Conservation (phyloP, 805 yeast genomes). For the Candida pini region DNA sequence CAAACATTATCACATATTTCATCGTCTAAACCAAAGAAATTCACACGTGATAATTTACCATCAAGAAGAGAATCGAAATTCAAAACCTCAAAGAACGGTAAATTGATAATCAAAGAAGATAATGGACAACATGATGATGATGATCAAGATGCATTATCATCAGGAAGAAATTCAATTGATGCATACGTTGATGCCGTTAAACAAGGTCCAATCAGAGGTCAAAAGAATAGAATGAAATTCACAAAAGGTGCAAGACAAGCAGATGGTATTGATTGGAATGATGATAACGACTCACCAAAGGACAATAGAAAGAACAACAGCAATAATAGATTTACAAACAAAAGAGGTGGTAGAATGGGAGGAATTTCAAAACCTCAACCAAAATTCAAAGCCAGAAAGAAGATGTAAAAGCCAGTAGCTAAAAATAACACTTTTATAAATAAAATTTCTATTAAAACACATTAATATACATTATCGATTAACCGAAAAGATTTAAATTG, state of each 20-base stretch:
- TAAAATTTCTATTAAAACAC: not conserved
- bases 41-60: constrained; percentile 36
- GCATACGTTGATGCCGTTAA: constrained; percentile 93
- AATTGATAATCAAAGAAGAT: constrained; percentile 56
- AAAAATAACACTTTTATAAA: not conserved
- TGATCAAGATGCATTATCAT: constrained; percentile 23
- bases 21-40: constrained; percentile 72
- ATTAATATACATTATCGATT: not conserved
- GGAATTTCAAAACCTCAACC: constrained; percentile 32
- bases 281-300: constrained; percentile 29
- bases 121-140: constrained; percentile 44
- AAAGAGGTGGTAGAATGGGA: constrained; percentile 6
- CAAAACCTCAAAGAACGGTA: constrained; percentile 54
- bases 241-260: constrained; percentile 44
- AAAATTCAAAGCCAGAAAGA: constrained; percentile 55
- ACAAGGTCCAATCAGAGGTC: constrained; percentile 92
- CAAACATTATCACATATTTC: constrained; percentile 83
- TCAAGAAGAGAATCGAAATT: constrained; percentile 32
- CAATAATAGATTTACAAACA: constrained; percentile 3
- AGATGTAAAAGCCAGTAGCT: constrained; percentile 33
- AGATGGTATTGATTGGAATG: constrained; percentile 48
- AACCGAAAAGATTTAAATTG: constrained; percentile 16
- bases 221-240: constrained; percentile 83
- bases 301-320: not conserved
- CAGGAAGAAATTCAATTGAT: constrained; percentile 57